Base-by-base conservation (phyloP, 2,329 filamentous ascomycete species). In the Penicillium sp. region DNA sequence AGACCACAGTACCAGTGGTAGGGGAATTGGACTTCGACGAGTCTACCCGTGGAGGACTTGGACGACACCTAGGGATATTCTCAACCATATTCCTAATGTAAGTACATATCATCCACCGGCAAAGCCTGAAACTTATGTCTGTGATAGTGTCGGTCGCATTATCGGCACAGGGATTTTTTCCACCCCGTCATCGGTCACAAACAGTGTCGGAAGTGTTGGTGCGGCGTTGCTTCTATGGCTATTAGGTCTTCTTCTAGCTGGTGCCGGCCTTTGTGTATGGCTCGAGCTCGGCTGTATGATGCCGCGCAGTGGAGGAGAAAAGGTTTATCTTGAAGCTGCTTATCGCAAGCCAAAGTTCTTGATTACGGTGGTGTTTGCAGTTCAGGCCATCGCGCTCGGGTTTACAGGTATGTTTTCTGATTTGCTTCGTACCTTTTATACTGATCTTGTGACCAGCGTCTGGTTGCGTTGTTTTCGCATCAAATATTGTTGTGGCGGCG, bases 141-240 rank as follows among this genome's bases (percentile, higher is more conserved):
- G 7, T 13, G 8, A 45, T 33, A 55, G 53, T 13, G 37, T 55
- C 5, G 49, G 53, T 33, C 76, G 83, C 33, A 82, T 87, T 23
- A 82, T 87, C 31, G 83, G 83, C 15, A 83, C 78, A 54, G 83
- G 83, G 28, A 86, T 88, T 54, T 88, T 88, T 59, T 83, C 84
- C 0, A 86, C 83, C 0, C 84, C 82, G 0, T 84, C 81, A 0
- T 76, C 81, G 3, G 84, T 88, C 45, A 74, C 86, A 0, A 75
- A 78, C 24, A 77, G 80, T 0, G 82, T 82, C 1, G 84, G 85
- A 2, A 87, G 83, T 49, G 76, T 83, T 0, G 84, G 83, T 0
- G 71, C 86, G 1, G 76, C 81, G 1, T 66, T 88, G 6, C 57
- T 75, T 0, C 68, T 88, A 0, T 88, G 85, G 85, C 50, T 84